A percentile compares a stretch with the other conserved stretches of the same genome.
These are phyloP conservation scores for Acmispon strigosus DNA, from an alignment of 306 rosid species.

Conservation along the genomic window DNA sequence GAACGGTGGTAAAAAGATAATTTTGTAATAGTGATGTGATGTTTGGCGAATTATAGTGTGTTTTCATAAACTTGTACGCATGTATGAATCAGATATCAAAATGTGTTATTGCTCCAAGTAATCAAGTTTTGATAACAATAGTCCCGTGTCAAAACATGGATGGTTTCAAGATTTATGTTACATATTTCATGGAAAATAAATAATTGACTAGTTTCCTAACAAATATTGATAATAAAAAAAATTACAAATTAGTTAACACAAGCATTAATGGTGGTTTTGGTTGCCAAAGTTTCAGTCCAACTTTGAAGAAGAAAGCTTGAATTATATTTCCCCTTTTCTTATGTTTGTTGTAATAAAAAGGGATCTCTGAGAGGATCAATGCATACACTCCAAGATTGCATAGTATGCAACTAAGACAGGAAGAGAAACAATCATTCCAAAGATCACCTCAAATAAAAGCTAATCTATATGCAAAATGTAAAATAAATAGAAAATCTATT, in stretches of 20 bases:
- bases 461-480: too few species aligned
- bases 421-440: conserved; percentile 74
- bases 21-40: too few species aligned
- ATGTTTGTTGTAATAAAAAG: background rate
- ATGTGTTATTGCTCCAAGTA: too few species aligned
- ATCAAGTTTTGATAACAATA: too few species aligned
- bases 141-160: background rate
- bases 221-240: background rate
- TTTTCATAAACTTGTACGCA: too few species aligned
- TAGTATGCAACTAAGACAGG: conserved; percentile 66
- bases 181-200: background rate
- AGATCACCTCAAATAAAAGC: too few species aligned
- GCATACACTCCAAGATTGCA: conserved; percentile 53
- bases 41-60: too few species aligned
- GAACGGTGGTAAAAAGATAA: too few species aligned
- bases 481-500: too few species aligned
- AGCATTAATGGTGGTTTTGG: background rate
- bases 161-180: conserved; percentile 1
- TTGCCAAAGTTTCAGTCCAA: background rate
- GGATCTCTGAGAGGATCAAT: background rate
- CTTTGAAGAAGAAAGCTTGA: background rate
- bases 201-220: background rate
- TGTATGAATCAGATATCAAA: too few species aligned
- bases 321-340: background rate
- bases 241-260: background rate